Evolutionary conservation across 2,329 filamentous ascomycete species (phyloP).

Genomic region (Orbilia quercus): DNA sequence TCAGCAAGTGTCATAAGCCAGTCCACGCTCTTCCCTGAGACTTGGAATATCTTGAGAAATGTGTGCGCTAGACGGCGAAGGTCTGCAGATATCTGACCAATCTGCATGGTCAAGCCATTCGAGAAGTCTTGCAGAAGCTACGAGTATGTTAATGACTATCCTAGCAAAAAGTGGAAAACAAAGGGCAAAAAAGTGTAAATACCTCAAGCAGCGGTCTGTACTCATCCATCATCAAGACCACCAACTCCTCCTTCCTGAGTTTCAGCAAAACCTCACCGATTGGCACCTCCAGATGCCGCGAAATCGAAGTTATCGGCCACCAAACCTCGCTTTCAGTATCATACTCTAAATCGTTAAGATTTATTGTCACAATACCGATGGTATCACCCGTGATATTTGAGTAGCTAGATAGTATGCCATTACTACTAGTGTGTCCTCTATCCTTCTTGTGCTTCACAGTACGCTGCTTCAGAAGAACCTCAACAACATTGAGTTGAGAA

Average conservation of each 20-base stretch:
- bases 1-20: slow-evolving; percentile 95
- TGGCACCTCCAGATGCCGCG: slow-evolving; percentile 68
- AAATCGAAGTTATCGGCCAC: slow-evolving; percentile 72
- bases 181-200: slow-evolving; percentile 15
- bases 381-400: slow-evolving; percentile 58
- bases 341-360: slow-evolving; percentile 73
- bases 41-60: slow-evolving; percentile 93
- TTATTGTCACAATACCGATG: slow-evolving; percentile 79
- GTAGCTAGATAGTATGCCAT: slow-evolving; percentile 54
- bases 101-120: slow-evolving; percentile 83
- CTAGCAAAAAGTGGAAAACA: slow-evolving; percentile 60
- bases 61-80: slow-evolving; percentile 84
- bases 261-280: slow-evolving; percentile 74
- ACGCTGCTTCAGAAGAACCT: slow-evolving; percentile 76
- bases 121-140: slow-evolving; percentile 82
- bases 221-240: slow-evolving; percentile 85
- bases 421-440: slow-evolving; percentile 58
- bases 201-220: slow-evolving; percentile 81
- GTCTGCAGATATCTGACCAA: slow-evolving; percentile 81
- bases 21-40: slow-evolving; percentile 82
- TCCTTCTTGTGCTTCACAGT: slow-evolving; percentile 63
- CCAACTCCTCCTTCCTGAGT: slow-evolving; percentile 76
- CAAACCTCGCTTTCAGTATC: slow-evolving; percentile 72
- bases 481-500: slow-evolving; percentile 74
- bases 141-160: slow-evolving; percentile 21